Evolutionary conservation across 768 basidiomycete species (phyloP).

Genomic region (Macrolepiota albuminosa): DNA sequence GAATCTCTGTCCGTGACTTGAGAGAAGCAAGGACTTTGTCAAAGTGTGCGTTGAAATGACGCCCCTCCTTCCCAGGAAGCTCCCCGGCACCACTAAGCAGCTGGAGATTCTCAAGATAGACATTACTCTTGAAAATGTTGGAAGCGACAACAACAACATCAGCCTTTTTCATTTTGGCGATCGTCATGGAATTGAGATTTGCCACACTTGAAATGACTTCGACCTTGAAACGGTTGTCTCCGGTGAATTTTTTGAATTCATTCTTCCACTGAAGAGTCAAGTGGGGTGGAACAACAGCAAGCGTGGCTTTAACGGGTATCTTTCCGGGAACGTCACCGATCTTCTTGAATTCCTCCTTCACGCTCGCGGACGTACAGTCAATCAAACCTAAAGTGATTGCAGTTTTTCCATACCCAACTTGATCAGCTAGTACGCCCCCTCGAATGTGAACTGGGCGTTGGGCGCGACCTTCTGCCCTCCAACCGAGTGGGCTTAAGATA

Average conservation of each 20-base stretch:
- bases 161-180: conserved; percentile 72
- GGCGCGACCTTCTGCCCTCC: conserved; percentile 92
- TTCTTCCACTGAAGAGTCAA: conserved; percentile 86
- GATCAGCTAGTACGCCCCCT: conserved; percentile 91
- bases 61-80: conserved; percentile 73
- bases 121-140: conserved; percentile 75
- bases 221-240: conserved; percentile 51
- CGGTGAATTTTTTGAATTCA: conserved; percentile 78
- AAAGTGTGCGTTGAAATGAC: conserved; percentile 86
- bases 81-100: conserved; percentile 62
- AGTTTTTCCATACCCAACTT: conserved; percentile 97
- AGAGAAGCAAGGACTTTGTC: conserved; percentile 56
- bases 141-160: conserved; percentile 87
- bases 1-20: conserved; percentile 58
- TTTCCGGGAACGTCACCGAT: conserved; percentile 51
- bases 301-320: conserved; percentile 74
- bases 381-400: conserved; percentile 91
- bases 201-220: conserved; percentile 63
- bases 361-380: conserved; percentile 57
- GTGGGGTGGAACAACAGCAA: conserved; percentile 87
- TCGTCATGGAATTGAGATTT: conserved; percentile 66
- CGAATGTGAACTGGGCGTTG: conserved; percentile 69
- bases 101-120: conserved; percentile 74
- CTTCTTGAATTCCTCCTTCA: conserved; percentile 54
- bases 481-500: conserved; percentile 77